These are phyloP conservation scores for Ogataea siamensis DNA, from an alignment of 805 yeast genomes.

Conservation along the genomic window DNA sequence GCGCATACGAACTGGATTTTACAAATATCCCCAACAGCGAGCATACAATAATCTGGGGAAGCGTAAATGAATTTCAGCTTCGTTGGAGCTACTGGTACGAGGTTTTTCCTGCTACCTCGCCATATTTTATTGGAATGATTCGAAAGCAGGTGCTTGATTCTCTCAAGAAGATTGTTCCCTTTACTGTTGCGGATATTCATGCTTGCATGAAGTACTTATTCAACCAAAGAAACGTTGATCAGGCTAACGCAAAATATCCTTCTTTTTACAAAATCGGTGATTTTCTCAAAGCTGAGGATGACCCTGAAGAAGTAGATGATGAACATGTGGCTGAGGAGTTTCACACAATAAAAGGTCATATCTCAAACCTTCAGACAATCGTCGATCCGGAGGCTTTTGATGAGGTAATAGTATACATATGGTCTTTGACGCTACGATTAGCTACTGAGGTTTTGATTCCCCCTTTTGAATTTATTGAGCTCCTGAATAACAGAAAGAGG, in stretches of 20 bases:
- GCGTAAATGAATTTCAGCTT: too few relatives aligned
- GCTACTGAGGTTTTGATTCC: conserved; percentile 19
- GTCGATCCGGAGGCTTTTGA: conserved; percentile 16
- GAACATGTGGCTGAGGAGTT: conserved; percentile 10
- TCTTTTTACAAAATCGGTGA: conserved; percentile 12
- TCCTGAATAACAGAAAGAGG: too few relatives aligned
- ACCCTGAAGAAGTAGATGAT: conserved; percentile 14
- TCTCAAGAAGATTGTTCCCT: too few relatives aligned
- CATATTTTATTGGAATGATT: too few relatives aligned
- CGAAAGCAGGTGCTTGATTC: too few relatives aligned
- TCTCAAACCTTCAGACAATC: conserved; percentile 8
- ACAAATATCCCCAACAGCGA: too few relatives aligned
- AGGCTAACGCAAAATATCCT: conserved; percentile 6
- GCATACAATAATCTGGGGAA: too few relatives aligned
- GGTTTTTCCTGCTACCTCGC: too few relatives aligned
- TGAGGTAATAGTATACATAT: conserved; percentile 13
- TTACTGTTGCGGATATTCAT: conserved; percentile 9
- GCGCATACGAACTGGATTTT: conserved; percentile 8
- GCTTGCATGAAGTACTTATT: conserved; percentile 8
- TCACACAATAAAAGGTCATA: conserved; percentile 7
- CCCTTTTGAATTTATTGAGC: conserved; percentile 12
- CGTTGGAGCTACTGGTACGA: too few relatives aligned
- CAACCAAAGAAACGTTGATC: conserved; percentile 10
- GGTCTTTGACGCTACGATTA: conserved; percentile 14
- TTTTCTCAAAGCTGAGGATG: conserved; percentile 13